phyloP scores from a whole-genome alignment of 164 flowering plant species.

The Tinospora cordifolia region DNA sequence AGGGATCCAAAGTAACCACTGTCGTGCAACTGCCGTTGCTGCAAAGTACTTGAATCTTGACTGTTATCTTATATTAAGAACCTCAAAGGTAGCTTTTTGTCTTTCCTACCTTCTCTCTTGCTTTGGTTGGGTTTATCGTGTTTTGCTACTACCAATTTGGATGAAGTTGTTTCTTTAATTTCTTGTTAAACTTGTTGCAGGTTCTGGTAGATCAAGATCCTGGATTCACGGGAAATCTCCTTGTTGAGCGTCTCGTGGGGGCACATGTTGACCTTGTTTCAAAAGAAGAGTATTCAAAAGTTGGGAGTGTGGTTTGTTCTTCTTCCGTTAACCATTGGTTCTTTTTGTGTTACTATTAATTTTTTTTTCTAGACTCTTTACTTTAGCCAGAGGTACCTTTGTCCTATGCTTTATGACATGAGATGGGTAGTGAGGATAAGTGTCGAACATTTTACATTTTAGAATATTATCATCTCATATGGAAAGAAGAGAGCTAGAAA shows the following conservation, averaged over 20 bases:
- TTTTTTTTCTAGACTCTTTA: no score
- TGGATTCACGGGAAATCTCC: slow-evolving; percentile 85
- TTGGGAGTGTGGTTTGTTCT: slow-evolving; percentile 68
- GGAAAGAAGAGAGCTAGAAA: no score
- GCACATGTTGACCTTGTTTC: slow-evolving; percentile 88
- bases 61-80: slow-evolving; percentile 71
- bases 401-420: no score
- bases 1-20: slow-evolving; percentile 97
- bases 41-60: slow-evolving; percentile 85
- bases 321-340: slow-evolving; percentile 1
- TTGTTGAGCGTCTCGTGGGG: slow-evolving; percentile 89
- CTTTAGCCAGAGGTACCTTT: no score
- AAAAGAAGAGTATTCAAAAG: slow-evolving; percentile 80
- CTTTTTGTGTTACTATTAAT: neutral
- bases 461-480: no score
- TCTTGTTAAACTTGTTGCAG: slow-evolving; percentile 41
- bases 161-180: neutral
- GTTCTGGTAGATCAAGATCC: slow-evolving; percentile 77
- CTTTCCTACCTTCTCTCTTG: neutral
- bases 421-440: no score
- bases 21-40: slow-evolving; percentile 97
- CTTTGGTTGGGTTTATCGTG: no score
- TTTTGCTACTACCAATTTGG: neutral
- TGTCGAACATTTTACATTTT: no score
- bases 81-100: slow-evolving; percentile 60